Evolutionary conservation across 345 rosid species (phyloP).

Genomic region (Odontarrhena argentea): DNA sequence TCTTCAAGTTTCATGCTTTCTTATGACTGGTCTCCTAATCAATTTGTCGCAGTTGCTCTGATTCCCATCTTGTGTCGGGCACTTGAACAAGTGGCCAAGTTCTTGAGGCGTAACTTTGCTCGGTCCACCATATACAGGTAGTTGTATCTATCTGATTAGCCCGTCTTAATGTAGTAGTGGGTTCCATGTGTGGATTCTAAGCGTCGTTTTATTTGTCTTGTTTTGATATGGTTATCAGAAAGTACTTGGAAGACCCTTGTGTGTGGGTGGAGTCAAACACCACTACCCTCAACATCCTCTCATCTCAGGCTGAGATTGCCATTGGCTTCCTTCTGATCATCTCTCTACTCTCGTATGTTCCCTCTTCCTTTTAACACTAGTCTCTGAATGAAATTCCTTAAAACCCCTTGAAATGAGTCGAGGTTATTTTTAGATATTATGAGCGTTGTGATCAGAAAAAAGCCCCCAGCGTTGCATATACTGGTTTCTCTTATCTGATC

Average conservation of each 20-base stretch:
- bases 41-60: constrained; percentile 72
- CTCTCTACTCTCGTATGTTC: constrained; percentile 78
- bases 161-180: not conserved
- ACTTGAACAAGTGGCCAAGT: constrained; percentile 78
- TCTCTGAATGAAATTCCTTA: not conserved
- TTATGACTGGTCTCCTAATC: constrained; percentile 13
- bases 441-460: not conserved
- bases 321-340: constrained; percentile 77
- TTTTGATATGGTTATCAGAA: constrained; percentile 52
- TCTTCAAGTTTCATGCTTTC: constrained; percentile 12
- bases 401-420: constrained; percentile 6
- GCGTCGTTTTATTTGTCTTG: constrained; percentile 17
- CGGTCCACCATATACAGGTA: constrained; percentile 91
- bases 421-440: constrained; percentile 3
- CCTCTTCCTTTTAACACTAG: constrained; percentile 7
- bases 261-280: constrained; percentile 96
- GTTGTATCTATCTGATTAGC: constrained; percentile 19
- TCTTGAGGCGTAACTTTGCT: constrained; percentile 77
- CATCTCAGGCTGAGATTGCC: constrained; percentile 92
- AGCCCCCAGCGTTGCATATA: not conserved
- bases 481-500: constrained; percentile 21
- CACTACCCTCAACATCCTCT: constrained; percentile 78
- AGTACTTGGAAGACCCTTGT: constrained; percentile 89
- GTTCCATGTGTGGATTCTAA: constrained; percentile 30
- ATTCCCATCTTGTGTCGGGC: constrained; percentile 87